Evolutionary conservation across 2,329 filamentous ascomycete species (phyloP).

Genomic region (Arthrobotrys musiformis): DNA sequence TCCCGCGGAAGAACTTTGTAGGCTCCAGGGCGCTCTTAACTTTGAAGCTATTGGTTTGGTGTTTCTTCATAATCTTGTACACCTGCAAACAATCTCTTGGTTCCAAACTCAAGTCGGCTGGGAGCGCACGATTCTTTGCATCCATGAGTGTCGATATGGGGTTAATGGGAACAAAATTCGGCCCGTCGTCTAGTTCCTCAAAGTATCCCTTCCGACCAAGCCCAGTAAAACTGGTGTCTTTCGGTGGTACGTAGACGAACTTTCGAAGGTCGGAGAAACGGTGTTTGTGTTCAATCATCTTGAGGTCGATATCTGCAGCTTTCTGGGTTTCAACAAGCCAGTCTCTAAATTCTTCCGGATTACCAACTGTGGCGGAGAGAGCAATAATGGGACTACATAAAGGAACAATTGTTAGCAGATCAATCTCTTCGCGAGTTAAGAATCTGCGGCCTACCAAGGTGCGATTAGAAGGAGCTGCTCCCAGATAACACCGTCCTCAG

Average conservation of each 20-base stretch:
- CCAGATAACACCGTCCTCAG: constrained; percentile 80
- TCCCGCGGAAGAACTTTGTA: constrained; percentile 64
- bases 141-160: constrained; percentile 74
- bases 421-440: neutral
- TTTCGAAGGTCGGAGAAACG: constrained; percentile 83
- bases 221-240: constrained; percentile 61
- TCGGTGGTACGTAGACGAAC: constrained; percentile 72
- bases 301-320: constrained; percentile 72
- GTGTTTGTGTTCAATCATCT: constrained; percentile 74
- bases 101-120: constrained; percentile 76
- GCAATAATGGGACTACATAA: constrained; percentile 79
- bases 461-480: constrained; percentile 79
- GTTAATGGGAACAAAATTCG: constrained; percentile 72
- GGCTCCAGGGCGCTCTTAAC: constrained; percentile 66
- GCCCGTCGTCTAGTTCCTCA: constrained; percentile 66
- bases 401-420: neutral
- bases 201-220: constrained; percentile 57
- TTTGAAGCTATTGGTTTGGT: constrained; percentile 67
- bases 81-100: constrained; percentile 75
- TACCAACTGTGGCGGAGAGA: constrained; percentile 81
- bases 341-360: constrained; percentile 74
- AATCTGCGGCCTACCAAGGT: constrained; percentile 65
- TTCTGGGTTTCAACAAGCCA: constrained; percentile 76
- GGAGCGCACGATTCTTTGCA: constrained; percentile 69
- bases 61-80: constrained; percentile 73